Base-by-base conservation (phyloP, 371 early-diverging fungal genomes). In the Mucor lusitanicus region DNA sequence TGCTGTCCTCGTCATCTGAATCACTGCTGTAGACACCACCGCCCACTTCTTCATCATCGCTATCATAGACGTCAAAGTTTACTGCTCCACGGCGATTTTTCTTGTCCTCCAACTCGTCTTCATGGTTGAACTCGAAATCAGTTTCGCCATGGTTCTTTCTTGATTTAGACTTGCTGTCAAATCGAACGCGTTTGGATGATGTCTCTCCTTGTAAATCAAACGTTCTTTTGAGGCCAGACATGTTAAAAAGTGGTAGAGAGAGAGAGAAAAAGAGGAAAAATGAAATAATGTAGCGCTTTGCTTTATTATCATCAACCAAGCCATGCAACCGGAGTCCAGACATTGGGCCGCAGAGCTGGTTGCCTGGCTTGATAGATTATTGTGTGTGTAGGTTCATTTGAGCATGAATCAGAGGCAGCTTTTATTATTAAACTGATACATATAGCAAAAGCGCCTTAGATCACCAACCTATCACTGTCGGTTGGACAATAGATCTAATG, bases 31-130 rank as follows among this genome's bases (percentile, higher is more conserved):
- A 81, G 1, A 65, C 80, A n/a, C 81, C 82, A 2, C 79, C 82
- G 12, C 79, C 84, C 0, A 84, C 85, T 68, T 74, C 79, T 62
- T 85, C 87, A 6, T 85, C 88, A n/a, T 85, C 86, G 60, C 81
- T 82, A 32, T 70, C 79, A 53, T 85, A 85, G 9, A 80, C 82
- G 46, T 85, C 84, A 11, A 80, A 71, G 46, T 81, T 83, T 28
- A 87, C 81, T 8, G 76, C 82, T 21, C 87, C 87, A 8, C 81
- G 79, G 48, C 87, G 84, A 30, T 58, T 65, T 63, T 84, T 85
- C n/a, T 69, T 70, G 15, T 71, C 63, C 67, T 87, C 87, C 6
- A 87, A 57, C 9, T 63, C 69, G 9, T 78, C 79, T 65, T 79
- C 77, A 69, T 82, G 81, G 70, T 85, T 77, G 61, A 85, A 78